Evolutionary conservation across 2,329 filamentous ascomycete genomes (phyloP).

Genomic region (Diaporthe humulicola): DNA sequence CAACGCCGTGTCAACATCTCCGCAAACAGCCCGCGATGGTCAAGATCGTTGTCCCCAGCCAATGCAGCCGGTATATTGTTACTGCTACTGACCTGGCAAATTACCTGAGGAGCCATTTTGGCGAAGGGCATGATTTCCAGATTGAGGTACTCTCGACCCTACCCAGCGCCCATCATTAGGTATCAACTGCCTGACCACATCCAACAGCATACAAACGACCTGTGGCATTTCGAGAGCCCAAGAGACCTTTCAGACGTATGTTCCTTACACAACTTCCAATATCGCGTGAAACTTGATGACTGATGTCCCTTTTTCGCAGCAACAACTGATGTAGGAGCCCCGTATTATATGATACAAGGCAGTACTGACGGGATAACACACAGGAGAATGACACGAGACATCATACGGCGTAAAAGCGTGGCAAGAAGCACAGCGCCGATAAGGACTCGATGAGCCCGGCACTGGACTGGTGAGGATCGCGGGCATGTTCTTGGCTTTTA

Average conservation of each 20-base stretch:
- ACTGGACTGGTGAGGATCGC: background rate
- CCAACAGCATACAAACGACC: slow-evolving; percentile 36
- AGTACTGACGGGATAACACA: background rate
- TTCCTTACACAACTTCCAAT: background rate
- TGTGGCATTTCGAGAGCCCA: slow-evolving; percentile 38
- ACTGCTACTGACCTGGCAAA: slow-evolving; percentile 18
- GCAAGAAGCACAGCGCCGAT: background rate
- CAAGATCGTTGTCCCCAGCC: slow-evolving; percentile 34
- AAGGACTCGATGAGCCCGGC: background rate
- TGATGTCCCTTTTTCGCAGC: background rate
- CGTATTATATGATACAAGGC: background rate
- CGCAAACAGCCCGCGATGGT: slow-evolving; percentile 1
- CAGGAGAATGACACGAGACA: slow-evolving; percentile 21
- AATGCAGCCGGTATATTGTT: slow-evolving; percentile 35
- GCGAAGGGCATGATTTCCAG: slow-evolving; percentile 33
- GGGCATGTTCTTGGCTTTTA: background rate
- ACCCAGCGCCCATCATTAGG: too few relatives aligned
- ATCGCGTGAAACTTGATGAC: background rate
- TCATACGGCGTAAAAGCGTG: background rate
- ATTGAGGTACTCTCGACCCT: slow-evolving; percentile 19
- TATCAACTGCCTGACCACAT: background rate
- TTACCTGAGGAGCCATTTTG: slow-evolving; percentile 31
- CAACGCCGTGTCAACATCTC: too few relatives aligned
- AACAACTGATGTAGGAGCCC: slow-evolving; percentile 17
- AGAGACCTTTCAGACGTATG: slow-evolving; percentile 33